phyloP scores from a whole-genome alignment of 805 yeast genomes.

The Scheffersomyces amazonensis region DNA sequence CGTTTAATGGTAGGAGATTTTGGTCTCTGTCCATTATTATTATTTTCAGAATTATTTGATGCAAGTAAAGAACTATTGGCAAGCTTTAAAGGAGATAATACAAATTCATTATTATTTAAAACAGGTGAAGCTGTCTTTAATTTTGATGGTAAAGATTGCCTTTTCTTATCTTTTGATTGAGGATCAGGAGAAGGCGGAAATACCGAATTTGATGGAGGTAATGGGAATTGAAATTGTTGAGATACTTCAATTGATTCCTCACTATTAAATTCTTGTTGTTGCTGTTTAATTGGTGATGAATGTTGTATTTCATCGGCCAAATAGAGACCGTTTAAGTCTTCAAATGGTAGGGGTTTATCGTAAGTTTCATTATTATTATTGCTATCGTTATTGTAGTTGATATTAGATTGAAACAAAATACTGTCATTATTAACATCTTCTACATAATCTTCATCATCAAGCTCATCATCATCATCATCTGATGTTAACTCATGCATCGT shows the following conservation, averaged over 20 bases:
- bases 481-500: constrained; percentile 20
- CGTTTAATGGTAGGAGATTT: constrained; percentile 13
- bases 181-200: constrained; percentile 37
- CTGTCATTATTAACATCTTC: neutral
- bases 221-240: constrained; percentile 25
- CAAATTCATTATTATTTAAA: constrained; percentile 30
- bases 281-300: constrained; percentile 25
- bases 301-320: constrained; percentile 19
- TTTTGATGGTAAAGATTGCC: constrained; percentile 35
- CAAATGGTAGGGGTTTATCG: constrained; percentile 4
- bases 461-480: constrained; percentile 13
- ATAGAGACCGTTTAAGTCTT: constrained; percentile 11
- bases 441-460: constrained; percentile 10
- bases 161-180: constrained; percentile 18
- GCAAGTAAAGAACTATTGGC: constrained; percentile 18
- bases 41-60: neutral
- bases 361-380: neutral
- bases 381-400: neutral
- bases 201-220: constrained; percentile 3
- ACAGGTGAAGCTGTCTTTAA: constrained; percentile 18
- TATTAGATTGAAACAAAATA: neutral
- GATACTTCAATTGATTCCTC: constrained; percentile 16
- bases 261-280: neutral
- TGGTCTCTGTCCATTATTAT: constrained; percentile 2
- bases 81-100: constrained; percentile 41